Evolutionary conservation across 2,329 filamentous ascomycete species (phyloP).

Genomic region (Trichoderma oligosporum): DNA sequence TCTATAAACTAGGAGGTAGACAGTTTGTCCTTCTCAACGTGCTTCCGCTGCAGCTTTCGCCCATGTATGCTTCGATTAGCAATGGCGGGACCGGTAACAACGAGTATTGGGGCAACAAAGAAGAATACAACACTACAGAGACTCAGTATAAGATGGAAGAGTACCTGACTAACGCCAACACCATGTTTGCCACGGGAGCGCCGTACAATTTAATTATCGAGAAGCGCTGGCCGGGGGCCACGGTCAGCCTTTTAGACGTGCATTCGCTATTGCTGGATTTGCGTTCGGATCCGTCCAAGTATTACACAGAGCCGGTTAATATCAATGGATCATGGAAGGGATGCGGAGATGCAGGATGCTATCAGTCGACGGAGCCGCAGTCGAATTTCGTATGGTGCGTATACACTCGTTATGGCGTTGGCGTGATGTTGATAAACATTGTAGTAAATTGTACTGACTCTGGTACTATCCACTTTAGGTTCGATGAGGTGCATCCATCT

Average conservation of each 20-base stretch:
- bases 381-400: conserved; percentile 65
- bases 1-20: conserved; percentile 64
- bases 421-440: background rate
- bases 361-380: conserved; percentile 8
- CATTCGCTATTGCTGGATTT: conserved; percentile 64
- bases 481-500: conserved; percentile 69
- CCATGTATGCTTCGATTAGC: conserved; percentile 52
- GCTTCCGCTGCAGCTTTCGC: conserved; percentile 63
- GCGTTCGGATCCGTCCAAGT: conserved; percentile 54
- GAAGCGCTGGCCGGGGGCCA: conserved; percentile 53
- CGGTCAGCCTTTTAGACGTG: conserved; percentile 64
- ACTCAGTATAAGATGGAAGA: conserved; percentile 42
- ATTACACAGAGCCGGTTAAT: conserved; percentile 62
- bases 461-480: conserved; percentile 30
- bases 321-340: conserved; percentile 12
- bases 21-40: conserved; percentile 70
- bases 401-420: background rate
- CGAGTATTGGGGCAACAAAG: conserved; percentile 46
- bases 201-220: conserved; percentile 43
- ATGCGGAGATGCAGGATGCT: conserved; percentile 13
- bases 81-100: conserved; percentile 18
- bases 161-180: conserved; percentile 50
- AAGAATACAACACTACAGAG: conserved; percentile 45
- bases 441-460: background rate
- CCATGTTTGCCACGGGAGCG: conserved; percentile 47